Conservation (phyloP, 2,329 filamentous ascomycete species). For the Xylariaceae sp. region DNA sequence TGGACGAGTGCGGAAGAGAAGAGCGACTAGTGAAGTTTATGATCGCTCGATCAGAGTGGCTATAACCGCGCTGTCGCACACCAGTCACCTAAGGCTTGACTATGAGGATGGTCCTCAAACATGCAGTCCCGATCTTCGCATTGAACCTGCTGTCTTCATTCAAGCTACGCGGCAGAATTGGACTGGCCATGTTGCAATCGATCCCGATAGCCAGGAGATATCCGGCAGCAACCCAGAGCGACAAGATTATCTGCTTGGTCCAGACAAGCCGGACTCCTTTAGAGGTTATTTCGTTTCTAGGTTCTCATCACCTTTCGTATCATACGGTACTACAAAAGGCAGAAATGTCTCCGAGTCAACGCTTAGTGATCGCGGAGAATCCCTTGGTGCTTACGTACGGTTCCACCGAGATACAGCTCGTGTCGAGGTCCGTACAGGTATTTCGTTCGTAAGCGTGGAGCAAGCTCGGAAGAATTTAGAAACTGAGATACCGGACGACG, state of each 20-base stretch:
- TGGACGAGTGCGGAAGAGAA: conserved; percentile 33
- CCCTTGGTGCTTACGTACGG: conserved; percentile 35
- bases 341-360: conserved; percentile 22
- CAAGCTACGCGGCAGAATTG: conserved; percentile 43
- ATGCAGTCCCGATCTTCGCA: background rate
- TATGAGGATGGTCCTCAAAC: conserved; percentile 24
- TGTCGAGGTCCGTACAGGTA: conserved; percentile 43
- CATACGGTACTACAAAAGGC: conserved; percentile 34
- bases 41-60: conserved; percentile 28
- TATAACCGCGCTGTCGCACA: conserved; percentile 41
- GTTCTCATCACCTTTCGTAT: conserved; percentile 40
- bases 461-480: conserved; percentile 44
- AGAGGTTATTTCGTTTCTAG: conserved; percentile 44
- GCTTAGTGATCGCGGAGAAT: conserved; percentile 30
- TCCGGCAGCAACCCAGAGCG: conserved; percentile 42
- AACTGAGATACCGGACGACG: conserved; percentile 36
- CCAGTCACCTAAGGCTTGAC: conserved; percentile 39
- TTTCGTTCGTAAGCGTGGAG: conserved; percentile 44
- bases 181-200: conserved; percentile 40
- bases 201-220: conserved; percentile 34
- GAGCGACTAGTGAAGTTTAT: conserved; percentile 8
- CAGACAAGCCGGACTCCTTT: conserved; percentile 38
- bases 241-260: conserved; percentile 43
- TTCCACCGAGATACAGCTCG: conserved; percentile 29
- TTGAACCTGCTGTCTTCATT: conserved; percentile 37